Evolutionary conservation across 345 rosid species (phyloP).

Genomic region (Capsella bursapastoris): DNA sequence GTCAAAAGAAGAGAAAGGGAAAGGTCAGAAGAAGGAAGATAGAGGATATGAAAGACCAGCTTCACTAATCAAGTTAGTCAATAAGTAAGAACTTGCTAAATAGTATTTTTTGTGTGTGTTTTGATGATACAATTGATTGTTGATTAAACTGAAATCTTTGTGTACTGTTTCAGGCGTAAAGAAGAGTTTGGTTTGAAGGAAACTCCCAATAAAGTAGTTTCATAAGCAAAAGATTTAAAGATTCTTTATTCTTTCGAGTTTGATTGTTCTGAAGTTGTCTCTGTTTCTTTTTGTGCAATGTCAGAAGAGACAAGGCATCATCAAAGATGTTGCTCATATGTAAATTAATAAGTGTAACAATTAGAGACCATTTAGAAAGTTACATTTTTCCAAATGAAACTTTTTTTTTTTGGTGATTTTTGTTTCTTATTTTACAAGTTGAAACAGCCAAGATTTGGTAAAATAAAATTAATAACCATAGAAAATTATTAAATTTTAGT

Average conservation of each 20-base stretch:
- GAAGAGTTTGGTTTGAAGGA: constrained; percentile 24
- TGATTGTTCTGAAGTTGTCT: too few relatives aligned
- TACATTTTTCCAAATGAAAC: not conserved
- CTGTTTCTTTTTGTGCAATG: too few relatives aligned
- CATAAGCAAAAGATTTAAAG: not conserved
- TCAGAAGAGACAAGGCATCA: too few relatives aligned
- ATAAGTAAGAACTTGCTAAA: constrained; percentile 20
- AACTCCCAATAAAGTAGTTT: not conserved
- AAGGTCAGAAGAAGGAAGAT: constrained; percentile 50
- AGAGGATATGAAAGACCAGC: constrained; percentile 65
- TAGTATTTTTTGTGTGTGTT: not conserved
- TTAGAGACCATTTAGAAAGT: not conserved
- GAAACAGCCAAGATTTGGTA: not conserved
- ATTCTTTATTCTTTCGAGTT: too few relatives aligned
- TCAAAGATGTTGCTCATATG: not conserved
- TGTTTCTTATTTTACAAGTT: not conserved
- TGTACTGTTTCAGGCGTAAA: constrained; percentile 27
- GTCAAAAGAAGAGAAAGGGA: constrained; percentile 57
- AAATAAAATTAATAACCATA: not conserved
- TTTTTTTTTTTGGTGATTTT: not conserved
- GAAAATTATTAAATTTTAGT: too few relatives aligned
- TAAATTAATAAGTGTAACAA: not conserved
- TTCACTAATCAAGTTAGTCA: constrained; percentile 52
- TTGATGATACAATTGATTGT: not conserved
- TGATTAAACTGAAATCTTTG: constrained; percentile 19